Conservation (phyloP, 768 basidiomycete genomes). For the Amanita rimosa region DNA sequence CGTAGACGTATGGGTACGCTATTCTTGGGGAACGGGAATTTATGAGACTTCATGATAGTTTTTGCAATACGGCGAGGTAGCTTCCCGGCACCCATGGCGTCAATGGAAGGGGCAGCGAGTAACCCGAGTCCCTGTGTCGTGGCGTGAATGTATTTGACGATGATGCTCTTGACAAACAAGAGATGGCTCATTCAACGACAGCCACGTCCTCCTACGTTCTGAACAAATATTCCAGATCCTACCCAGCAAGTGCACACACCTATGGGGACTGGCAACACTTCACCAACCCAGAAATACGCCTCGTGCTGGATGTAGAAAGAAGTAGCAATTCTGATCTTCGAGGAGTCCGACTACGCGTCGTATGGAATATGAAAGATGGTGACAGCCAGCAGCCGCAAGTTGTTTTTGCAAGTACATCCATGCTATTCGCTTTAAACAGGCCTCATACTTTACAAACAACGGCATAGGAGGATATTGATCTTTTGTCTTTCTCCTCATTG, state of each 20-base stretch:
- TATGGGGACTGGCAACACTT: constrained; percentile 59
- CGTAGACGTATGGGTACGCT: constrained; percentile 63
- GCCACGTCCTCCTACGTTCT: constrained; percentile 46
- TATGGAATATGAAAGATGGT: constrained; percentile 43
- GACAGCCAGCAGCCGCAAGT: constrained; percentile 42
- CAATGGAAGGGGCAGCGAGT: constrained; percentile 4
- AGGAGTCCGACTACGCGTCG: constrained; percentile 52
- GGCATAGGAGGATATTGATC: constrained; percentile 65
- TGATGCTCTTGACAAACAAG: constrained; percentile 1
- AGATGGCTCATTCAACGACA: constrained; percentile 43
- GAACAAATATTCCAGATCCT: constrained; percentile 59
- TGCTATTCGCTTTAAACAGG: background rate
- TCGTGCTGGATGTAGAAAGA: constrained; percentile 51
- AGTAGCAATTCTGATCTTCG: constrained; percentile 37
- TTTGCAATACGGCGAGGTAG: constrained; percentile 34
- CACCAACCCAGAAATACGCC: constrained; percentile 52
- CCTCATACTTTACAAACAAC: background rate
- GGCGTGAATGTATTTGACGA: background rate
- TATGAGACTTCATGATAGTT: constrained; percentile 63
- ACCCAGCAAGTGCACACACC: constrained; percentile 23
- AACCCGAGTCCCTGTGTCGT: constrained; percentile 22
- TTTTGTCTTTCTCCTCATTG: constrained; percentile 51
- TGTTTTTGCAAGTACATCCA: constrained; percentile 43
- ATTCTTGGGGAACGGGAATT: constrained; percentile 43
- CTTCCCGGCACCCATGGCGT: constrained; percentile 20